A percentile compares a stretch with the other conserved stretches of the same genome.
Conservation (phyloP, 345 rosid genomes). For the Microthlaspi erraticum region DNA sequence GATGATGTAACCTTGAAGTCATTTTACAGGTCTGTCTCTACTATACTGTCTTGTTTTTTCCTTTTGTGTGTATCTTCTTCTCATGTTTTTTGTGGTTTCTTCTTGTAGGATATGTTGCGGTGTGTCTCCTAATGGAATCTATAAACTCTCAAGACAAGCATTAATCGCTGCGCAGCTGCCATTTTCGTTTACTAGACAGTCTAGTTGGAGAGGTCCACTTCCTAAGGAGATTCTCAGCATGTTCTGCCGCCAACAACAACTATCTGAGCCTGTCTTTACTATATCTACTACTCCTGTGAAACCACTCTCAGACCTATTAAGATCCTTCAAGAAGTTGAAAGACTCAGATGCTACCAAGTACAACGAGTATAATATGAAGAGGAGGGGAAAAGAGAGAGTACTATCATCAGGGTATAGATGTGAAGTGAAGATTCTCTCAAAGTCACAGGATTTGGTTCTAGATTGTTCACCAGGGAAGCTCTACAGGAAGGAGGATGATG, state of each 20-base stretch:
- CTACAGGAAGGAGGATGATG: slow-evolving; percentile 69
- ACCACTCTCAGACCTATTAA: slow-evolving; percentile 49
- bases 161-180: slow-evolving; percentile 74
- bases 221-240: slow-evolving; percentile 75
- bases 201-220: slow-evolving; percentile 80
- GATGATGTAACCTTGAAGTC: slow-evolving; percentile 63
- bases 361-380: not conserved
- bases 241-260: slow-evolving; percentile 79
- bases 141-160: slow-evolving; percentile 77
- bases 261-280: slow-evolving; percentile 74
- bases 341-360: slow-evolving; percentile 39
- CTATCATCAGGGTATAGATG: slow-evolving; percentile 52
- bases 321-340: slow-evolving; percentile 58
- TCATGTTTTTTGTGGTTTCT: slow-evolving; percentile 24
- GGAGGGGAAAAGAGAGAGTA: slow-evolving; percentile 32
- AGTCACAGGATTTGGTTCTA: slow-evolving; percentile 59
- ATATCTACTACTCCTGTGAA: slow-evolving; percentile 46
- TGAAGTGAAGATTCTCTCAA: slow-evolving; percentile 69
- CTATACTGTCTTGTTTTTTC: not conserved
- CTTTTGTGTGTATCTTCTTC: not conserved
- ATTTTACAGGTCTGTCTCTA: slow-evolving; percentile 66
- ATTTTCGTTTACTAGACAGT: slow-evolving; percentile 56
- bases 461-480: slow-evolving; percentile 60
- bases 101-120: slow-evolving; percentile 56
- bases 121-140: slow-evolving; percentile 75